These are phyloP conservation scores for Chaetomium olivaceum DNA, from an alignment of 2,329 filamentous ascomycete genomes.

Conservation along the genomic window DNA sequence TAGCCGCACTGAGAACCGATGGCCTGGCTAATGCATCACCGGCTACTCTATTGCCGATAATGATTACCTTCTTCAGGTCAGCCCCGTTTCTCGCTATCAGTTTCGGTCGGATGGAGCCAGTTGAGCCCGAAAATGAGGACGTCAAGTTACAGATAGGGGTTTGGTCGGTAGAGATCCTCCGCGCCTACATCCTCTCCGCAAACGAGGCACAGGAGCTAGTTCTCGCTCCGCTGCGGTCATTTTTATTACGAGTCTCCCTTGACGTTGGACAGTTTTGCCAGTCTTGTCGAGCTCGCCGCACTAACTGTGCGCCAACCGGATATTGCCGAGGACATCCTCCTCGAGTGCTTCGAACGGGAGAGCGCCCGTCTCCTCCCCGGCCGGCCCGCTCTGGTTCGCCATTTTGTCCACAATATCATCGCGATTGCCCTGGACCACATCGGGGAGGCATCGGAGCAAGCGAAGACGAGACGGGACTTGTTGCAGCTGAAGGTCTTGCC, in stretches of 20 bases:
- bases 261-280: constrained; percentile 33
- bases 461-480: constrained; percentile 23
- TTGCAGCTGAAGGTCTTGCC: constrained; percentile 20
- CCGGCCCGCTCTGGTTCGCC: constrained; percentile 31
- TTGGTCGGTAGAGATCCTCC: constrained; percentile 12
- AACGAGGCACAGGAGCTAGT: constrained; percentile 35
- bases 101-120: constrained; percentile 24
- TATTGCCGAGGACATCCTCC: constrained; percentile 34
- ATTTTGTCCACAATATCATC: constrained; percentile 39
- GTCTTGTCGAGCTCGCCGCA: constrained; percentile 38
- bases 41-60: constrained; percentile 27
- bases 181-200: constrained; percentile 30
- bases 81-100: constrained; percentile 28
- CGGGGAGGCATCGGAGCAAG: constrained; percentile 34
- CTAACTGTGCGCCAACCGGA: constrained; percentile 38
- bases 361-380: constrained; percentile 35
- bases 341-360: constrained; percentile 39
- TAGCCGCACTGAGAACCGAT: neutral
- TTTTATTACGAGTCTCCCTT: constrained; percentile 34
- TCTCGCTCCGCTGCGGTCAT: constrained; percentile 33
- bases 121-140: constrained; percentile 21
- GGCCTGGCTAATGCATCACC: neutral
- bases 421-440: constrained; percentile 45
- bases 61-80: constrained; percentile 25
- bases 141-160: constrained; percentile 25